A percentile compares a stretch with the other conserved stretches of the same genome.
These are phyloP conservation scores for Suhomyces sp. DNA, from an alignment of 805 yeast genomes.

Conservation along the genomic window DNA sequence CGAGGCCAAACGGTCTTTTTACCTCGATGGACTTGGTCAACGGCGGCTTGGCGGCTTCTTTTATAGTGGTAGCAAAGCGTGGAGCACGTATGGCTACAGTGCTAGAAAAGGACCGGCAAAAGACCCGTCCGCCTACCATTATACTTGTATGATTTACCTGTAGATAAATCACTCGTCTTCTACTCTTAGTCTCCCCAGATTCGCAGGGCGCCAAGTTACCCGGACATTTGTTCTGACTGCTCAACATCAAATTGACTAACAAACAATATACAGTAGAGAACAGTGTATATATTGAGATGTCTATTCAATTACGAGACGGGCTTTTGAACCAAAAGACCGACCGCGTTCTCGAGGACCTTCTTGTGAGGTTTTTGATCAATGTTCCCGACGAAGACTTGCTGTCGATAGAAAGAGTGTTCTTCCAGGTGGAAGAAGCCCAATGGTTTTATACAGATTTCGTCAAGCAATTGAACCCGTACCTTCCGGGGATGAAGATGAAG, in stretches of 20 bases:
- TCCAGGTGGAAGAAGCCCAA: constrained; percentile 96
- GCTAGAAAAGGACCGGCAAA: background rate
- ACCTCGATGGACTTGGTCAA: constrained; percentile 29
- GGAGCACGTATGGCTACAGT: constrained; percentile 14
- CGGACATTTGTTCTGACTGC: background rate
- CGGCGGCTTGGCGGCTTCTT: constrained; percentile 39
- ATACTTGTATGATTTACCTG: no score
- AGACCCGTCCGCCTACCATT: no score
- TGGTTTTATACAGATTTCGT: constrained; percentile 94
- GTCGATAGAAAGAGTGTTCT: constrained; percentile 74
- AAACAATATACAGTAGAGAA: background rate
- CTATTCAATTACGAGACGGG: constrained; percentile 53
- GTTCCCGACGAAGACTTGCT: constrained; percentile 90
- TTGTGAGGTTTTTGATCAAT: constrained; percentile 86
- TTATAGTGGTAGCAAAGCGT: constrained; percentile 34
- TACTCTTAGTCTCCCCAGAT: background rate
- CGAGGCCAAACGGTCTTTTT: constrained; percentile 39
- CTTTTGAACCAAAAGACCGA: constrained; percentile 66
- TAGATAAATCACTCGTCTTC: no score
- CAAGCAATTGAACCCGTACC: constrained; percentile 63
- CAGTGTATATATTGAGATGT: constrained; percentile 36
- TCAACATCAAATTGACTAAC: background rate
- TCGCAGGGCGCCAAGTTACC: background rate
- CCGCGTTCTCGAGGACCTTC: constrained; percentile 75
- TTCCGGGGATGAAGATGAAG: constrained; percentile 78